Conservation (phyloP, 345 rosid genomes). For the sweet orange (Citrus sinensis) region DNA sequence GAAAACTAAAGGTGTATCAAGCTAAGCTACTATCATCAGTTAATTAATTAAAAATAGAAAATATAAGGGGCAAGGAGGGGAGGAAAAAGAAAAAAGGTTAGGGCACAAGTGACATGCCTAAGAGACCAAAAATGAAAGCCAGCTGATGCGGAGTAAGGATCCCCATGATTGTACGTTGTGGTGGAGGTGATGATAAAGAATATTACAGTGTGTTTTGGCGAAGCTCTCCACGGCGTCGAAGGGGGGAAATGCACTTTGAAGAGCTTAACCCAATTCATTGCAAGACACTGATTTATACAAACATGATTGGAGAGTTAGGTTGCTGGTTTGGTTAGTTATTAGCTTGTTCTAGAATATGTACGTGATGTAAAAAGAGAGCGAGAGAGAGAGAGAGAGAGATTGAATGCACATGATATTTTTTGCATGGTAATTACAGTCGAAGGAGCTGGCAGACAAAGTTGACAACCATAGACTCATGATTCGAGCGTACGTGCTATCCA, state of each 20-base stretch:
- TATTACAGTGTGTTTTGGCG: not conserved
- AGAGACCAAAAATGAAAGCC: conserved; percentile 63
- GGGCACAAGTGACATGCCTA: conserved; percentile 34
- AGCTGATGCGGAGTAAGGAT: conserved; percentile 28
- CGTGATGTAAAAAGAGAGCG: not conserved
- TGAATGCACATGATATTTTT: not conserved
- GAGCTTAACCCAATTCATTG: not conserved
- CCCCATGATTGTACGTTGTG: conserved; percentile 23
- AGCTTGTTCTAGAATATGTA: too few species aligned
- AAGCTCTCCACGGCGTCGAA: not conserved
- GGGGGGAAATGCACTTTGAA: not conserved
- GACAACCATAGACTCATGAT: not conserved
- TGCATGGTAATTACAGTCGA: not conserved
- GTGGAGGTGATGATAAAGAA: not conserved
- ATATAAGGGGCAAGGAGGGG: too few species aligned
- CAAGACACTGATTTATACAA: not conserved
- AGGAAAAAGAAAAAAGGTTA: too few species aligned
- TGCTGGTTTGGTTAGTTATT: not conserved
- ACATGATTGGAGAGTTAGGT: not conserved
- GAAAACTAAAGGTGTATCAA: not conserved
- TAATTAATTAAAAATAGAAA: too few species aligned
- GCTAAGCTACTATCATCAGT: not conserved
- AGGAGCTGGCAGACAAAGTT: not conserved
- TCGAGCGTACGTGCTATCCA: not conserved
- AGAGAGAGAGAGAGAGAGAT: not conserved